phyloP scores from a whole-genome alignment of 2,329 filamentous ascomycete genomes.

The Venturia carpophila region DNA sequence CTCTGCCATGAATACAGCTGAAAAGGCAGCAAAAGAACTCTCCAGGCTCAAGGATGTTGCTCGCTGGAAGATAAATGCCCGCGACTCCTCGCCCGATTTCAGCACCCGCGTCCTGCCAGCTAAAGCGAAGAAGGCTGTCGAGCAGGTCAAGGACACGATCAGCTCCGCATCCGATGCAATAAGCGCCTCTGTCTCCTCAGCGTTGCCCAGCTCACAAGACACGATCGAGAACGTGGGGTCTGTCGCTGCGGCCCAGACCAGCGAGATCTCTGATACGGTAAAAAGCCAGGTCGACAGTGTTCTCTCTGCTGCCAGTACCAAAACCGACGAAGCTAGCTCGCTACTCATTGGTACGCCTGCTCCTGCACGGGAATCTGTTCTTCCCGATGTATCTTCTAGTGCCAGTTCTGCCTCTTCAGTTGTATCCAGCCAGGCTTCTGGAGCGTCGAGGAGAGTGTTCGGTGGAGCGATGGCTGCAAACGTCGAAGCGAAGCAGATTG shows the following conservation, averaged over 20 bases:
- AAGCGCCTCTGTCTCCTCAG: constrained; percentile 7
- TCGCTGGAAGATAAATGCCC: constrained; percentile 70
- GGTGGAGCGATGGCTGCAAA: constrained; percentile 47
- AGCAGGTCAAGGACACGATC: constrained; percentile 29
- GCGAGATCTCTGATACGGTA: background rate
- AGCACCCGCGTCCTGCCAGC: constrained; percentile 56
- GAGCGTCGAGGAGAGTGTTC: constrained; percentile 45
- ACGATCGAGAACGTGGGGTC: constrained; percentile 26
- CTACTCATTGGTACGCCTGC: constrained; percentile 13
- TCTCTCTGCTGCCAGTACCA: constrained; percentile 24
- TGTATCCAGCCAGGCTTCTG: constrained; percentile 15
- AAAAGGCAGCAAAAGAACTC: constrained; percentile 72
- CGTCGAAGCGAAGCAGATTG: constrained; percentile 39
- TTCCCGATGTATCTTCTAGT: constrained; percentile 16
- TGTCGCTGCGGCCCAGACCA: constrained; percentile 21
- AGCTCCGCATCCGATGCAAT: constrained; percentile 24
- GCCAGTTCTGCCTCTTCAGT: background rate
- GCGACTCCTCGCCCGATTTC: constrained; percentile 72
- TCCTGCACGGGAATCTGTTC: constrained; percentile 24
- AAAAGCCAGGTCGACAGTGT: constrained; percentile 19
- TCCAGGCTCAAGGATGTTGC: constrained; percentile 74
- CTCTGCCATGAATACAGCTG: constrained; percentile 71
- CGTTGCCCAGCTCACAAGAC: background rate
- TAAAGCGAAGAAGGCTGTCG: constrained; percentile 39
- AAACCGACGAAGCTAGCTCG: constrained; percentile 15